Percentiles rank a stretch among this genome's conserved stretches.
These are phyloP conservation scores for Fragosphaeria purpurea DNA, from an alignment of 2,329 filamentous ascomycete genomes.

Conservation along the genomic window DNA sequence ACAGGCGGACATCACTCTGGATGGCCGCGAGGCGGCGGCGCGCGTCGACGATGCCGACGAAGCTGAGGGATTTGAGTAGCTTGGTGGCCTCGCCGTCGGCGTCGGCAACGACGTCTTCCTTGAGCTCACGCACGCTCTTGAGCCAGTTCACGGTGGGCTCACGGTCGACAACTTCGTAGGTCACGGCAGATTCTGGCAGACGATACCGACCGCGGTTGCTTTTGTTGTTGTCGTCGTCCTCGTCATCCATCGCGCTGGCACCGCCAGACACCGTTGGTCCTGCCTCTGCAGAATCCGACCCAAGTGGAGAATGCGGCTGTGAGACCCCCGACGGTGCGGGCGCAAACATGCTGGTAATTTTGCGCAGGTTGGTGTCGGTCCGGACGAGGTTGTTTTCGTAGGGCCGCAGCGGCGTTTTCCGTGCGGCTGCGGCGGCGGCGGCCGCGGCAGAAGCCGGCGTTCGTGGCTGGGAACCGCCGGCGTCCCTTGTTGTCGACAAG, in stretches of 20 bases:
- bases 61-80: constrained; percentile 78
- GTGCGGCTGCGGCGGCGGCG: constrained; percentile 29
- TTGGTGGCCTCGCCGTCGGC: constrained; percentile 84
- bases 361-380: constrained; percentile 78
- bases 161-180: constrained; percentile 62
- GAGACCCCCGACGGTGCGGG: constrained; percentile 28
- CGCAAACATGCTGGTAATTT: constrained; percentile 95
- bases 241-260: too few species aligned
- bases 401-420: constrained; percentile 35
- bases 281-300: too few species aligned
- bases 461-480: constrained; percentile 17
- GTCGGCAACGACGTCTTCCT: constrained; percentile 65
- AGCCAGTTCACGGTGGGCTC: constrained; percentile 63
- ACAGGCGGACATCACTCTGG: constrained; percentile 85
- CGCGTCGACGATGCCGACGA: constrained; percentile 87
- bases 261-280: too few species aligned
- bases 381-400: constrained; percentile 84
- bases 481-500: constrained; percentile 31
- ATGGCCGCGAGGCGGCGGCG: constrained; percentile 80
- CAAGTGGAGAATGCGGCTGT: too few species aligned
- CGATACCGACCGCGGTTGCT: too few species aligned
- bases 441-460: constrained; percentile 19
- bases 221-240: too few species aligned
- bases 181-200: too few species aligned
- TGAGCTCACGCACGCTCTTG: constrained; percentile 76